Conservation (phyloP, 768 basidiomycete genomes). For the Amanita exitialis region DNA sequence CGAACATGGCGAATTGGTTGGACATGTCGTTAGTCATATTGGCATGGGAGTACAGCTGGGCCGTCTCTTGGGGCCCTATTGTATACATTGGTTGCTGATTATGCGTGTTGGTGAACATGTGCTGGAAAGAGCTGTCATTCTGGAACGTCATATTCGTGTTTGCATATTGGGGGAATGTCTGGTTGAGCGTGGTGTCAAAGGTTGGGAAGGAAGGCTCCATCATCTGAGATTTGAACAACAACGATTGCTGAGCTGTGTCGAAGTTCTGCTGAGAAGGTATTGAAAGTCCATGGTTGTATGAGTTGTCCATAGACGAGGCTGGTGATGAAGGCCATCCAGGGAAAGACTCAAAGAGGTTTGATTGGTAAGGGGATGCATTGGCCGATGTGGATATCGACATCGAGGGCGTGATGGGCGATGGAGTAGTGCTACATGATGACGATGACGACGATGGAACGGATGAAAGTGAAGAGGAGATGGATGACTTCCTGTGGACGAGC, state of each 20-base stretch:
- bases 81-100: constrained; percentile 10
- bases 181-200: constrained; percentile 23
- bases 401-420: constrained; percentile 14
- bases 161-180: constrained; percentile 16
- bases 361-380: constrained; percentile 11
- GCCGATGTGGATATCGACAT: constrained; percentile 5
- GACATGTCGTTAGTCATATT: constrained; percentile 19
- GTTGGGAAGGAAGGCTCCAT: constrained; percentile 12
- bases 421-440: constrained; percentile 14
- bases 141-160: constrained; percentile 6
- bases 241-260: not conserved
- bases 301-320: constrained; percentile 11
- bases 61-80: constrained; percentile 11
- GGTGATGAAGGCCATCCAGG: constrained; percentile 14
- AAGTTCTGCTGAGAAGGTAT: constrained; percentile 9
- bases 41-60: constrained; percentile 19
- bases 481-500: constrained; percentile 24
- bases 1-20: constrained; percentile 24
- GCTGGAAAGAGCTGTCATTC: constrained; percentile 9
- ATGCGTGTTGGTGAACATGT: constrained; percentile 8
- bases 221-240: not conserved
- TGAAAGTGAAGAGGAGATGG: constrained; percentile 24
- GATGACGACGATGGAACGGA: constrained; percentile 31
- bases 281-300: constrained; percentile 14
- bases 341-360: constrained; percentile 15